Percentiles rank a stretch among this genome's conserved stretches.
Evolutionary conservation across 1,139 yeast genomes (phyloP).

Genomic region (Taphrina sp.): DNA sequence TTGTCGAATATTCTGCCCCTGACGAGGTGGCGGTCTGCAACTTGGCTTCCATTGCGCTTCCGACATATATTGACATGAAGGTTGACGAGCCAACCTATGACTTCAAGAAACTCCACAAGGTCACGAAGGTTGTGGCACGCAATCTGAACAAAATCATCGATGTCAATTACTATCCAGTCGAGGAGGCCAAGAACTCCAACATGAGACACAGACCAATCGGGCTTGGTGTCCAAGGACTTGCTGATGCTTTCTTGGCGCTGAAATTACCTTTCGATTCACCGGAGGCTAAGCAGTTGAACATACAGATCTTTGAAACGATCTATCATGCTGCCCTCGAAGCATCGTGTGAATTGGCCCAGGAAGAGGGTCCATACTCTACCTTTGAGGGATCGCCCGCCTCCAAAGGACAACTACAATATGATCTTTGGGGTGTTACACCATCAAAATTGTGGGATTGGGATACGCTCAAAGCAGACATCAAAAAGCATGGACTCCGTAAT

Average conservation of each 20-base stretch:
- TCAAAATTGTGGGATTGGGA: constrained; percentile 76
- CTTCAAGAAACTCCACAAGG: constrained; percentile 67
- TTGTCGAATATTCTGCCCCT: constrained; percentile 81
- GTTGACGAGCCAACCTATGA: constrained; percentile 56
- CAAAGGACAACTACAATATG: constrained; percentile 72
- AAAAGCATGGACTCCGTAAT: constrained; percentile 69
- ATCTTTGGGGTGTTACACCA: constrained; percentile 76
- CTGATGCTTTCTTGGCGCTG: constrained; percentile 75
- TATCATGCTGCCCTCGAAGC: constrained; percentile 84
- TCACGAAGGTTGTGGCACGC: constrained; percentile 68
- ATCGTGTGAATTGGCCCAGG: constrained; percentile 68
- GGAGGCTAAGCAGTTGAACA: constrained; percentile 67
- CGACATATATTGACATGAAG: constrained; percentile 56
- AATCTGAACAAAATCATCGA: constrained; percentile 78
- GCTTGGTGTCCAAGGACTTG: constrained; percentile 85
- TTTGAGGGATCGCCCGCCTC: constrained; percentile 82
- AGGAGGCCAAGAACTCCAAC: constrained; percentile 66
- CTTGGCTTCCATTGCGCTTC: constrained; percentile 81
- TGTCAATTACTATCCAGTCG: constrained; percentile 73
- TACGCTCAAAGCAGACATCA: constrained; percentile 58
- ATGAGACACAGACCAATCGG: constrained; percentile 82
- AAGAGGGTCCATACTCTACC: constrained; percentile 64
- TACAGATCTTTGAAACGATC: constrained; percentile 82
- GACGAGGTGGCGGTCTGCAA: constrained; percentile 91
- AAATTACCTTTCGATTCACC: constrained; percentile 77